These are phyloP conservation scores for Rhodomyrtus tomentosa DNA, from an alignment of 345 rosid species.

Conservation along the genomic window DNA sequence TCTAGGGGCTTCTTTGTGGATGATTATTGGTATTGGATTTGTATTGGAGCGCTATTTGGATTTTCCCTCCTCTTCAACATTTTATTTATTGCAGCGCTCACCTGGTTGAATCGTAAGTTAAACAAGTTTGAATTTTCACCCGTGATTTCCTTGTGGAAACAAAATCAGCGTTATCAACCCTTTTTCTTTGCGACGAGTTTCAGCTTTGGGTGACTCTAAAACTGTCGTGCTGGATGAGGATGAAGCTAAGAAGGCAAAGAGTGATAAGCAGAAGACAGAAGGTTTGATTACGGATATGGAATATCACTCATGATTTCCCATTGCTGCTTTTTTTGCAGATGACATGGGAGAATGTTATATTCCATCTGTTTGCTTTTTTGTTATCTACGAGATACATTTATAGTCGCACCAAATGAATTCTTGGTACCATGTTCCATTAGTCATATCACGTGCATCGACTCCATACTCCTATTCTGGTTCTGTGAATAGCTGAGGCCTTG, in stretches of 20 bases:
- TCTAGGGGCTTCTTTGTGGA: constrained; percentile 59
- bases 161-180: not conserved
- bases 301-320: not conserved
- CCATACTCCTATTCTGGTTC: not conserved
- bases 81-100: constrained; percentile 56
- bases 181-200: constrained; percentile 1
- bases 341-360: not conserved
- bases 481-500: not conserved
- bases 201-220: constrained; percentile 60
- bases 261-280: constrained; percentile 11
- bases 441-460: not conserved
- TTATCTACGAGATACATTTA: not conserved
- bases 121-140: not conserved
- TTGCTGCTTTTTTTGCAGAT: not conserved
- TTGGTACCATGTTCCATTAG: not conserved
- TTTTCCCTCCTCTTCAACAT: constrained; percentile 68
- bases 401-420: not conserved
- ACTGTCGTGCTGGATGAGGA: constrained; percentile 34
- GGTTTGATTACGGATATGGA: constrained; percentile 20
- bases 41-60: constrained; percentile 63
- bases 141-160: not conserved
- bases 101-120: constrained; percentile 66
- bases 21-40: constrained; percentile 72
- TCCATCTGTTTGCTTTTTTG: not conserved
- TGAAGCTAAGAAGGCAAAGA: constrained; percentile 13